Base-by-base conservation (phyloP, 768 basidiomycete species). In the Termitomyces sp. region DNA sequence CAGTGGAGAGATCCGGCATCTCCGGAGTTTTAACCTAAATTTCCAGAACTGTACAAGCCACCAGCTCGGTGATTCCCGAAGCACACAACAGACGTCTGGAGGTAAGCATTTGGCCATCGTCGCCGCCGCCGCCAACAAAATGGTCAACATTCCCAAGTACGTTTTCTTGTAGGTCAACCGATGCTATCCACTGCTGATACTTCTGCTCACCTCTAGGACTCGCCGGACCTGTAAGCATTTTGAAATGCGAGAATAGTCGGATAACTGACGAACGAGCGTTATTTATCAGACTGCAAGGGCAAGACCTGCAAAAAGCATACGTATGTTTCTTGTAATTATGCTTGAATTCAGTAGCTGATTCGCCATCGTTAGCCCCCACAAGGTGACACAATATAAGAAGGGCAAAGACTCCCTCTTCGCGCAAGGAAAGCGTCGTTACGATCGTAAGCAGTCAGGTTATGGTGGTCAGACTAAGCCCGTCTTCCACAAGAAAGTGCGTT, bases 401-500 rank as follows among this genome's bases (percentile, higher is more conserved):
- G 97, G 97, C 71, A 98, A 99, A 78, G 96, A 93, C 71, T 98
- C 97, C 57, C 77, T 95, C 60, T 90, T 91, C 71, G 97, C 92
- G 51, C 96, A 99, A 79, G 97, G 97, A 79, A 98, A 99, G 87
- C 90, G 97, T 68, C 93, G 97, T 79, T 98, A 99, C 78, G 97
- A 98, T 81, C 88, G 96, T 68, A 96, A 97, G 84, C 94, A 91
- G 75, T 88, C 88, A 62, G 91, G 96, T 76, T 98, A 98, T 78
- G 96, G 96, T 89, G 96, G 96, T 78, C 96, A 99, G 83, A 99
- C 96, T 57, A 99, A 99, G 81, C 96, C 96, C 58, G 95, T 99
- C 76, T 99, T 99, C 89, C 97, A 99, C 90, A 99, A 99, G 83
- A 98, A 97, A 88, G 93, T 86, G 62, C 66, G 77, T 46, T 10